phyloP scores from a whole-genome alignment of 352 stramenopile genomes.

The Phytophthora meadii region DNA sequence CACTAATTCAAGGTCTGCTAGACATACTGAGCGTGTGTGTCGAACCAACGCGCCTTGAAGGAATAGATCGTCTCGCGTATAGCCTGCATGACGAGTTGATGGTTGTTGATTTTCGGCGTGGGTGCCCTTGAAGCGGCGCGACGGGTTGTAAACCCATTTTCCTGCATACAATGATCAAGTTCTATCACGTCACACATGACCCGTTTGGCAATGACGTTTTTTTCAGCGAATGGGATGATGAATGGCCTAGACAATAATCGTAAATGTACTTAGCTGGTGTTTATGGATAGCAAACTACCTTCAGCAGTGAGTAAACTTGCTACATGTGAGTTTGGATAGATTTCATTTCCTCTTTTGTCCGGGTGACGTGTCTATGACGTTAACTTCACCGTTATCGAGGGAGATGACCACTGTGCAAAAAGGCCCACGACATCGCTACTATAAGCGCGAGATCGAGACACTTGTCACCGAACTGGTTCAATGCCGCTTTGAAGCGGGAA shows the following conservation, averaged over 20 bases:
- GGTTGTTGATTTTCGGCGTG: too few relatives aligned
- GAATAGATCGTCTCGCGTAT: slow-evolving; percentile 81
- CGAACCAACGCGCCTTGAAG: slow-evolving; percentile 85
- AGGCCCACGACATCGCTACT: neutral
- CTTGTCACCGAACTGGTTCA: neutral
- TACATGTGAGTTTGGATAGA: too few relatives aligned
- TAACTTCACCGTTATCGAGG: neutral
- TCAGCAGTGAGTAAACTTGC: neutral
- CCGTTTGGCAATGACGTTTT: neutral
- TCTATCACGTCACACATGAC: slow-evolving; percentile 17
- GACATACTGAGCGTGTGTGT: slow-evolving; percentile 74
- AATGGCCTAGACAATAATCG: too few relatives aligned
- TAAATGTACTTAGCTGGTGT: neutral
- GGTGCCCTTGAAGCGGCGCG: slow-evolving; percentile 11
- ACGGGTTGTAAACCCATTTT: neutral
- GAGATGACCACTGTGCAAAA: too few relatives aligned
- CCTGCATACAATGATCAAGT: slow-evolving; percentile 3
- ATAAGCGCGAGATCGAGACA: neutral
- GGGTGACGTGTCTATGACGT: neutral
- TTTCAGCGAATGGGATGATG: slow-evolving; percentile 12
- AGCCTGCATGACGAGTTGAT: slow-evolving; percentile 50
- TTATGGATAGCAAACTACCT: neutral
- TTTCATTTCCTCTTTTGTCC: neutral
- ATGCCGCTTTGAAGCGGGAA: neutral
- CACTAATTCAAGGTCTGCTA: neutral